Evolutionary conservation across 2,329 filamentous ascomycete genomes (phyloP).

Genomic region (Bipolaris bicolor): DNA sequence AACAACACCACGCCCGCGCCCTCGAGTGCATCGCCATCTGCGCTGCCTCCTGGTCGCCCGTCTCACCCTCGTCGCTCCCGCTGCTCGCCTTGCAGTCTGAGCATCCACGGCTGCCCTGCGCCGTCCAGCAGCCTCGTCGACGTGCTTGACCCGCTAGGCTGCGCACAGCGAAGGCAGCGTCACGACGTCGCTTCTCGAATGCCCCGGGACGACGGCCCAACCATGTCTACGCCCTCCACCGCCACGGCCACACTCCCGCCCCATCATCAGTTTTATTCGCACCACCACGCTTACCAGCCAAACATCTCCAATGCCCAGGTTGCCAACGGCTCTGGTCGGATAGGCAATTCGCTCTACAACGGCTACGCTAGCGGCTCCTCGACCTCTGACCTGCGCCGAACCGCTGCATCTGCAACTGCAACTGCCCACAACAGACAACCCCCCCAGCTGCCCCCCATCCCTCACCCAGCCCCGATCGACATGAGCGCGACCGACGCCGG

Average conservation of each 20-base stretch:
- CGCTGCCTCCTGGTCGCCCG: neutral
- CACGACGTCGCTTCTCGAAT: slow-evolving; percentile 35
- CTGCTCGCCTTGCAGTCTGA: slow-evolving; percentile 1
- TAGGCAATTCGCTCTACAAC: slow-evolving; percentile 48
- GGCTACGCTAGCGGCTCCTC: slow-evolving; percentile 47
- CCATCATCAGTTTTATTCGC: slow-evolving; percentile 50
- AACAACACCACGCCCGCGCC: slow-evolving; percentile 14
- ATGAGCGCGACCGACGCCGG: slow-evolving; percentile 28
- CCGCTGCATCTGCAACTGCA: slow-evolving; percentile 22
- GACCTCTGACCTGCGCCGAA: slow-evolving; percentile 47
- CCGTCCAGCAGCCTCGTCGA: slow-evolving; percentile 21
- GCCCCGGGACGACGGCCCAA: slow-evolving; percentile 29
- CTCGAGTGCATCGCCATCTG: slow-evolving; percentile 16
- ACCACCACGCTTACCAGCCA: slow-evolving; percentile 48
- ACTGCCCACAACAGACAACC: slow-evolving; percentile 40
- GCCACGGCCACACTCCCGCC: slow-evolving; percentile 51
- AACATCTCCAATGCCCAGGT: slow-evolving; percentile 45
- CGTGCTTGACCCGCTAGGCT: slow-evolving; percentile 25
- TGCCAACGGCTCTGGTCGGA: slow-evolving; percentile 39
- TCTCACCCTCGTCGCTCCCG: neutral
- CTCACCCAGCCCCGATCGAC: slow-evolving; percentile 30
- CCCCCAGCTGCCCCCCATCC: slow-evolving; percentile 42
- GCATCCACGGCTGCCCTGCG: slow-evolving; percentile 14
- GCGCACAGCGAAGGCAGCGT: slow-evolving; percentile 32
- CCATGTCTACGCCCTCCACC: slow-evolving; percentile 54